phyloP scores from a whole-genome alignment of 169 alveolate genomes.

The Plasmodium gonderi region DNA sequence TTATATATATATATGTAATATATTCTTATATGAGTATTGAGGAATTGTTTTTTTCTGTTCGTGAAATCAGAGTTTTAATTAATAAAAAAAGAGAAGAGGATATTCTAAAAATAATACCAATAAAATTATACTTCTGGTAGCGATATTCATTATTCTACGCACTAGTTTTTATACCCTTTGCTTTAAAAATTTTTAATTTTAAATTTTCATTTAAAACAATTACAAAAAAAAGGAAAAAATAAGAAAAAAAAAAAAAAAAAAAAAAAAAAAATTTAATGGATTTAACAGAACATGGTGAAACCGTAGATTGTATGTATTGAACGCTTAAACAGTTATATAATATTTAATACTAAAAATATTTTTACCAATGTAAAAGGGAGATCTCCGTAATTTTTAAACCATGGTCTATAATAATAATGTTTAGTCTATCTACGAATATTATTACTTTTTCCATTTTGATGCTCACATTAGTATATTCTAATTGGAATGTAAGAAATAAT shows the following conservation, averaged over 20 bases:
- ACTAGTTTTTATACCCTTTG: not conserved
- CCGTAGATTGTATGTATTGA: too few species aligned
- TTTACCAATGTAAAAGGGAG: not conserved
- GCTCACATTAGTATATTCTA: not conserved
- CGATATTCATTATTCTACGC: not conserved
- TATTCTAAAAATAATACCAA: not conserved
- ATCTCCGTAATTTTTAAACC: not conserved
- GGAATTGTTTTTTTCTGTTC: not conserved
- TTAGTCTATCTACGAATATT: not conserved
- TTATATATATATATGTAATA: not conserved
- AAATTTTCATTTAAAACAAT: too few species aligned
- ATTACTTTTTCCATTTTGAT: not conserved
- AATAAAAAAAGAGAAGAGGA: not conserved
- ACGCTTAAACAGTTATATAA: too few species aligned
- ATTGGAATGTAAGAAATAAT: not conserved
- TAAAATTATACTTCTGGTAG: not conserved
- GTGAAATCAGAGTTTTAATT: not conserved
- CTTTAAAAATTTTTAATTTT: not conserved
- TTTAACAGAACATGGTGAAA: not conserved
- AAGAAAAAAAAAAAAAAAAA: not conserved
- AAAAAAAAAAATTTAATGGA: not conserved
- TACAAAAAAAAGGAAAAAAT: not conserved
- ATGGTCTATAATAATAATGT: not conserved
- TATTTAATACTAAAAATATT: not conserved
- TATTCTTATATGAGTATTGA: not conserved